Evolutionary conservation across 2,329 filamentous ascomycete species (phyloP).

Genomic region (Aspergillus carbonarius): DNA sequence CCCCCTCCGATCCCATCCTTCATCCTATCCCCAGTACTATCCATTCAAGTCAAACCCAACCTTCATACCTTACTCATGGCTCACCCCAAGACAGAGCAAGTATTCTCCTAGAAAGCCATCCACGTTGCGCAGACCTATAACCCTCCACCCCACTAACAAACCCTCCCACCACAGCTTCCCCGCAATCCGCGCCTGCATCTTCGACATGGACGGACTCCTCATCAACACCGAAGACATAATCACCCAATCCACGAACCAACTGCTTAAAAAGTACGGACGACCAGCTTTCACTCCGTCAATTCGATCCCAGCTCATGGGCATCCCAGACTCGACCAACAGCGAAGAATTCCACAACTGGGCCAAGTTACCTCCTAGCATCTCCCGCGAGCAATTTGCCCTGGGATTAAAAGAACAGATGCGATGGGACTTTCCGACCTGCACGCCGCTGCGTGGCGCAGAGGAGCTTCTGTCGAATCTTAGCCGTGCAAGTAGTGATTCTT

Average conservation of each 20-base stretch:
- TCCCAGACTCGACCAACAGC: constrained; percentile 24
- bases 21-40: too few species aligned
- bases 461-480: constrained; percentile 20
- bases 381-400: constrained; percentile 30
- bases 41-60: too few species aligned
- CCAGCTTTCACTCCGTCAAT: constrained; percentile 20
- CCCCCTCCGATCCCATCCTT: too few species aligned
- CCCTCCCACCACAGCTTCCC: constrained; percentile 22
- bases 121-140: too few species aligned
- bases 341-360: constrained; percentile 35
- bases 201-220: constrained; percentile 37
- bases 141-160: too few species aligned
- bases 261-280: constrained; percentile 21
- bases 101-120: too few species aligned
- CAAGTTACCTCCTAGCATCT: constrained; percentile 22
- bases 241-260: constrained; percentile 18
- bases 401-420: constrained; percentile 31
- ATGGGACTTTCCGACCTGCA: constrained; percentile 28
- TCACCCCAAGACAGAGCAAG: too few species aligned
- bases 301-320: constrained; percentile 25
- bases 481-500: constrained; percentile 10
- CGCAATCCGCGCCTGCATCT: constrained; percentile 34
- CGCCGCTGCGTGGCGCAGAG: constrained; percentile 22
- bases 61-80: too few species aligned
- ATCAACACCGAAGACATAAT: constrained; percentile 37